These are phyloP conservation scores for Colletotrichum coccodes DNA, from an alignment of 2,329 filamentous ascomycete species.

Conservation along the genomic window DNA sequence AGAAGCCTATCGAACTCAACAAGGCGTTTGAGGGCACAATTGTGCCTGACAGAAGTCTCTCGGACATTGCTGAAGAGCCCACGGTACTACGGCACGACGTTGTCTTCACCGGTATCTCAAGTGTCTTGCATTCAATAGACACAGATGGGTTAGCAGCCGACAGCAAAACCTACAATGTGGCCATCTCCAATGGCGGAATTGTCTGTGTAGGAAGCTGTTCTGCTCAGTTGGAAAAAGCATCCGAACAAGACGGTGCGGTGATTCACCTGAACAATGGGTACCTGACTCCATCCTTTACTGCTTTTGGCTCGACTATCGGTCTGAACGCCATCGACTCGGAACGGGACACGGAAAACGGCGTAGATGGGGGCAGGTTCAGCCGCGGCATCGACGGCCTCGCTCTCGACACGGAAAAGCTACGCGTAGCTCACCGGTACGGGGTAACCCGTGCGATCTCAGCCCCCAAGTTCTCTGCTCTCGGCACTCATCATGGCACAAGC, in stretches of 20 bases:
- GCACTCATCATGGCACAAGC: constrained; percentile 65
- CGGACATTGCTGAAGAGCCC: constrained; percentile 52
- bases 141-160: constrained; percentile 33
- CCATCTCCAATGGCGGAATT: constrained; percentile 64
- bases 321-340: constrained; percentile 72
- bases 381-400: constrained; percentile 67
- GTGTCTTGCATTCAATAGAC: constrained; percentile 58
- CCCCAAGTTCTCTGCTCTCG: constrained; percentile 54
- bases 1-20: constrained; percentile 61
- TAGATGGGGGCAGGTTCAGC: constrained; percentile 58
- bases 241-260: constrained; percentile 42
- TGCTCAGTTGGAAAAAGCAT: constrained; percentile 51
- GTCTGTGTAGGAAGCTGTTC: constrained; percentile 65
- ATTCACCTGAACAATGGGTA: constrained; percentile 67
- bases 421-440: constrained; percentile 62
- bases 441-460: constrained; percentile 69
- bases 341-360: constrained; percentile 61
- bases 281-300: constrained; percentile 67
- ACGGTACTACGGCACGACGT: constrained; percentile 46
- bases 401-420: constrained; percentile 67
- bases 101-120: constrained; percentile 66
- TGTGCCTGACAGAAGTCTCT: constrained; percentile 50
- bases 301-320: constrained; percentile 69
- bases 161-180: constrained; percentile 56
- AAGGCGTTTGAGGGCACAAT: constrained; percentile 57